Evolutionary conservation across 768 basidiomycete species (phyloP).

Genomic region (Rhodotorula taiwanensis): DNA sequence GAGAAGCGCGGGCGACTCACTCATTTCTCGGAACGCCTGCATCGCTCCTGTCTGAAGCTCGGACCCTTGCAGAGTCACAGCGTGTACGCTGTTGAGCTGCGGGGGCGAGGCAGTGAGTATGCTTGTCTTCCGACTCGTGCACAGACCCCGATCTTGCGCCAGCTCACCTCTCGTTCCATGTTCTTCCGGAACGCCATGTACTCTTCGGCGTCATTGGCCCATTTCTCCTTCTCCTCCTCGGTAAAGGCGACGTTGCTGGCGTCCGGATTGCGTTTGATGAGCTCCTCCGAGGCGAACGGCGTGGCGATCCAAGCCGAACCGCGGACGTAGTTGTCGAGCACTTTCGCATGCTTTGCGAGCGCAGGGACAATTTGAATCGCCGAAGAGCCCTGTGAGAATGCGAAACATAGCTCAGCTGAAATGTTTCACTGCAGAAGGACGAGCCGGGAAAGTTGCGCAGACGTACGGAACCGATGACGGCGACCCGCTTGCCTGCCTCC

Average conservation of each 20-base stretch:
- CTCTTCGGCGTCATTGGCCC: conserved; percentile 6
- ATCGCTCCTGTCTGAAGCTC: conserved; percentile 24
- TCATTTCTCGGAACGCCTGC: conserved; percentile 23
- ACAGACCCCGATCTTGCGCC: background rate
- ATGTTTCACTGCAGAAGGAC: too few relatives aligned
- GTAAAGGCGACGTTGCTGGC: conserved; percentile 31
- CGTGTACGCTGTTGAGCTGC: conserved; percentile 32
- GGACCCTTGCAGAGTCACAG: conserved; percentile 21
- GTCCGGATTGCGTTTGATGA: conserved; percentile 21
- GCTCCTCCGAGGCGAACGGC: conserved; percentile 27
- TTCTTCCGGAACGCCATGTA: conserved; percentile 25
- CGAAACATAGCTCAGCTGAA: too few relatives aligned
- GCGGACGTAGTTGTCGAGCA: conserved; percentile 34
- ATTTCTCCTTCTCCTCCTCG: conserved; percentile 32
- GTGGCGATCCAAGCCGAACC: conserved; percentile 32
- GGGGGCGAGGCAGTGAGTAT: fast-evolving
- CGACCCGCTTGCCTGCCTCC: conserved; percentile 40
- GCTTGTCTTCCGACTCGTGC: background rate
- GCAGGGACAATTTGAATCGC: conserved; percentile 35
- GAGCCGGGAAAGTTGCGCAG: background rate
- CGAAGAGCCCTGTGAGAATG: conserved; percentile 25
- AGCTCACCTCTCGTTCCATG: conserved; percentile 34
- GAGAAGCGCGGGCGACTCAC: background rate
- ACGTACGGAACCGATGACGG: conserved; percentile 40
- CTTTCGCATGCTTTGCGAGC: conserved; percentile 15